Base-by-base conservation (phyloP, 2,329 filamentous ascomycete species). In the Emydomyces testavorans region DNA sequence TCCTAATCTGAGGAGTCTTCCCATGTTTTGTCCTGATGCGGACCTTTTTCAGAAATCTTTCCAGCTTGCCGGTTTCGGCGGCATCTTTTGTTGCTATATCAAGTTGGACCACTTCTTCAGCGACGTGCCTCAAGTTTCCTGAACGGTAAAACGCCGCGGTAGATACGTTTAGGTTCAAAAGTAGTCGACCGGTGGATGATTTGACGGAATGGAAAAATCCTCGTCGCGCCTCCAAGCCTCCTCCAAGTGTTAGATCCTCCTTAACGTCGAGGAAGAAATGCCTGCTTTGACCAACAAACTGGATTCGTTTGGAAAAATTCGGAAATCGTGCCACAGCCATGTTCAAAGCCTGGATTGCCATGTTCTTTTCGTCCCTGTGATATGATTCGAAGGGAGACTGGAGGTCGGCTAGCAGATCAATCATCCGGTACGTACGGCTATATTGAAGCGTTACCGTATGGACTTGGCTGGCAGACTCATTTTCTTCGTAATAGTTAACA, bases 171-270 rank as follows among this genome's bases (percentile, higher is more conserved):
- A 82, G 65, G 49, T 83, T 83, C 10, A 82, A 59, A 1, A 83
- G 58, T 2, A 82, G 63, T 2, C 77, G 70, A 35, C 71, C 71
- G 10, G 76, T 74, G 2, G 76, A 73, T 1, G 75, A 71, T 3
- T 79, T 74, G 21, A 79, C 74, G 54, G 76, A 80, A n/a, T 76
- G 68, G 56, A 75, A 81, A 61, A 76, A 83, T 0, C 80, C 79
- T 32, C 79, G 70, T 6, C 79, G 60, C 3, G 77, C 77, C 38
- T 75, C 66, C 0, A 82, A 62, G 1, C 77, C 77, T 15, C 59
- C 65, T 1, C 69, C 70, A 1, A 82, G 66, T 24, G 66, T 56
- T 7, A 43, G 11, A 24, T 45, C 6, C 11, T 40, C 28, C 3
- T 56, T 54, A 39, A 74, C 65, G 0, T 55, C 59, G 47, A 73